phyloP scores from a whole-genome alignment of 768 basidiomycete genomes.

The Cubamyces lactineus region DNA sequence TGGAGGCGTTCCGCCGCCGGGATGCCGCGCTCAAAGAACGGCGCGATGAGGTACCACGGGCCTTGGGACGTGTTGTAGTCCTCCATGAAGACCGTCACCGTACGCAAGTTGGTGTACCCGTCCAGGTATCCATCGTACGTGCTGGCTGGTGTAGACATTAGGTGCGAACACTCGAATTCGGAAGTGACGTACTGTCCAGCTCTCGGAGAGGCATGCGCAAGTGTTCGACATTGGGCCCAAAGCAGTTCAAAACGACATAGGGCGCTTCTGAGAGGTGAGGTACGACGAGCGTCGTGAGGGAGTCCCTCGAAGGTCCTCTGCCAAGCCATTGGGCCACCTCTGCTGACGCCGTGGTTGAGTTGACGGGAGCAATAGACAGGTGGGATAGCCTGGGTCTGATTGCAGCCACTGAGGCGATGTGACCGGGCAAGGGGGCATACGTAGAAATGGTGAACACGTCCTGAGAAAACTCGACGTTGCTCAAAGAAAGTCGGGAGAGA shows the following conservation, averaged over 20 bases:
- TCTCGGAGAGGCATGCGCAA: neutral
- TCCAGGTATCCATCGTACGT: neutral
- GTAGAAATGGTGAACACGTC: too few relatives aligned
- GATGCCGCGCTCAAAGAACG: slow-evolving; percentile 1
- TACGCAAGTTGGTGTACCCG: slow-evolving; percentile 7
- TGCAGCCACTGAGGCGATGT: neutral
- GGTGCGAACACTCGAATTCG: neutral
- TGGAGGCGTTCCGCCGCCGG: neutral
- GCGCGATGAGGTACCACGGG: slow-evolving; percentile 7
- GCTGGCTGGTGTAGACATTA: neutral
- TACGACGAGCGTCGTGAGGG: neutral
- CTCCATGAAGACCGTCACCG: slow-evolving; percentile 8
- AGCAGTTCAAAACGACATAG: neutral
- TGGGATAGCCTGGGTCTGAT: neutral
- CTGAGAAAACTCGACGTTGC: neutral
- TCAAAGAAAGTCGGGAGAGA: slow-evolving; percentile 1
- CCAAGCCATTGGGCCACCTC: neutral
- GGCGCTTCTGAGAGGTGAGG: neutral
- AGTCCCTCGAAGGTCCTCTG: neutral
- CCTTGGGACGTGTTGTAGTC: slow-evolving; percentile 2
- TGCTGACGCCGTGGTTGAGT: neutral
- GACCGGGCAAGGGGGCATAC: too few relatives aligned
- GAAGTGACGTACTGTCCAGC: neutral
- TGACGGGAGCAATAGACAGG: neutral
- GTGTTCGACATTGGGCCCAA: slow-evolving; percentile 6